Conservation (phyloP, 1,284 basidiomycete genomes). For the Inonotus obliquus region DNA sequence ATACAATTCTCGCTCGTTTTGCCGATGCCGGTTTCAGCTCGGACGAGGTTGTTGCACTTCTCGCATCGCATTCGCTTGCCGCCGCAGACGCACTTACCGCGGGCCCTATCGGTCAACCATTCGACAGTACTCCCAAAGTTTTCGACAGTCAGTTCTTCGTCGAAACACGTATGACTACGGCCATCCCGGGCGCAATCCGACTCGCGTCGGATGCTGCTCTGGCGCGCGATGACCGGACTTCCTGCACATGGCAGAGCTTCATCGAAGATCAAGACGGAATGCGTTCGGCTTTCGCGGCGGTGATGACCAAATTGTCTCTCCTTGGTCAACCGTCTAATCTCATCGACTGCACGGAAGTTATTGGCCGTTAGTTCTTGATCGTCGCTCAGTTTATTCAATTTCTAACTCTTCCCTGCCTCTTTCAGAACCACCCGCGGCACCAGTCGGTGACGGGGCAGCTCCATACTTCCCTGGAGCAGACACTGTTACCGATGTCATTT, state of each 20-base stretch:
- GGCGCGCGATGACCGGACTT: conserved; percentile 28
- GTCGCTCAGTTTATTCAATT: background rate
- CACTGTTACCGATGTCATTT: conserved; percentile 9
- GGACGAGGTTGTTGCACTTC: conserved; percentile 37
- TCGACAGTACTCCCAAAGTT: conserved; percentile 35
- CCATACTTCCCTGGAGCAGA: conserved; percentile 11
- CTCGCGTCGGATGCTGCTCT: conserved; percentile 36
- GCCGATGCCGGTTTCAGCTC: conserved; percentile 37
- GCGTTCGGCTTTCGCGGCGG: conserved; percentile 29
- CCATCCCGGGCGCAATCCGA: conserved; percentile 32
- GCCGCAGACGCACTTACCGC: conserved; percentile 31
- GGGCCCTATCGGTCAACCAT: conserved; percentile 30
- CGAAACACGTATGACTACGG: conserved; percentile 31
- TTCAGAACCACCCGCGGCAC: background rate
- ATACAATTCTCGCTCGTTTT: conserved; percentile 36
- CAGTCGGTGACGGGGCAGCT: background rate
- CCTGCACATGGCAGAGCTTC: conserved; percentile 37
- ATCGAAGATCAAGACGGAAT: conserved; percentile 32
- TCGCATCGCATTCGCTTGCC: conserved; percentile 38
- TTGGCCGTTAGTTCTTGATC: conserved; percentile 12
- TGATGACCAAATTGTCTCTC: conserved; percentile 20
- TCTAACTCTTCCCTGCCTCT: background rate
- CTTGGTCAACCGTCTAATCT: conserved; percentile 15
- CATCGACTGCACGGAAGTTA: conserved; percentile 22
- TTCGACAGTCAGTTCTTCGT: conserved; percentile 40